Evolutionary conservation across 2,329 filamentous ascomycete species (phyloP).

Genomic region (Rhynchosporium graminicola): DNA sequence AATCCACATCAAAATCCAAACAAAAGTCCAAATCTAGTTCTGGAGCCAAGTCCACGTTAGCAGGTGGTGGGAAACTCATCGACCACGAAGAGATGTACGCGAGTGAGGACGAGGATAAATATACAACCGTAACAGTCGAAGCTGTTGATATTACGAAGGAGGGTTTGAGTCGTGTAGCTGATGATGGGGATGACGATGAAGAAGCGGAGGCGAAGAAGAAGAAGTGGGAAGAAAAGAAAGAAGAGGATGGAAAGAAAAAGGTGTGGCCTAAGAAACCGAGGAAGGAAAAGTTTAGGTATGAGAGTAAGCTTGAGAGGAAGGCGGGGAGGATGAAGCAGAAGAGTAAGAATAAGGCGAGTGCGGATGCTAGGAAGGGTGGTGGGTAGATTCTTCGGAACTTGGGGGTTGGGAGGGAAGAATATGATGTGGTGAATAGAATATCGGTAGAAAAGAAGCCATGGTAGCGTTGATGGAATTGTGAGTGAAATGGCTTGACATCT

Average conservation of each 20-base stretch:
- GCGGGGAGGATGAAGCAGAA: slow-evolving; percentile 70
- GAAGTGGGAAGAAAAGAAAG: slow-evolving; percentile 39
- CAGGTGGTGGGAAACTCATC: slow-evolving; percentile 41
- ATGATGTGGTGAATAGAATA: neutral
- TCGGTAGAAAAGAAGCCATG: slow-evolving; percentile 3
- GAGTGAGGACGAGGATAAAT: slow-evolving; percentile 78
- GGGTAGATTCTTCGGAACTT: slow-evolving; percentile 16
- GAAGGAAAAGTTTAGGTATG: slow-evolving; percentile 91
- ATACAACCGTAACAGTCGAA: slow-evolving; percentile 92
- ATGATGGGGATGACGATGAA: slow-evolving; percentile 41
- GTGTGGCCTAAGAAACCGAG: slow-evolving; percentile 66
- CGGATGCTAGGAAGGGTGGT: slow-evolving; percentile 39
- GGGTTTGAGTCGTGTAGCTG: slow-evolving; percentile 61
- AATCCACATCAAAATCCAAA: slow-evolving; percentile 36
- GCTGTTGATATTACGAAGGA: slow-evolving; percentile 78
- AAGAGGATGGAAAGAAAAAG: slow-evolving; percentile 46
- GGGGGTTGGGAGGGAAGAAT: slow-evolving; percentile 17
- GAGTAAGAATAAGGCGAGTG: slow-evolving; percentile 56
- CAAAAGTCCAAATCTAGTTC: too few relatives aligned
- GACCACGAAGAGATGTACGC: slow-evolving; percentile 92
- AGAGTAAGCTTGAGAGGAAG: slow-evolving; percentile 82
- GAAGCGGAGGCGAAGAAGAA: slow-evolving; percentile 40
- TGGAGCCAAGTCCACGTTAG: too few relatives aligned
- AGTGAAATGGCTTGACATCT: too few relatives aligned
- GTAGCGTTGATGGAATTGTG: too few relatives aligned